Evolutionary conservation across 2,329 filamentous ascomycete species (phyloP).

Genomic region (Trichoderma simmonsii): DNA sequence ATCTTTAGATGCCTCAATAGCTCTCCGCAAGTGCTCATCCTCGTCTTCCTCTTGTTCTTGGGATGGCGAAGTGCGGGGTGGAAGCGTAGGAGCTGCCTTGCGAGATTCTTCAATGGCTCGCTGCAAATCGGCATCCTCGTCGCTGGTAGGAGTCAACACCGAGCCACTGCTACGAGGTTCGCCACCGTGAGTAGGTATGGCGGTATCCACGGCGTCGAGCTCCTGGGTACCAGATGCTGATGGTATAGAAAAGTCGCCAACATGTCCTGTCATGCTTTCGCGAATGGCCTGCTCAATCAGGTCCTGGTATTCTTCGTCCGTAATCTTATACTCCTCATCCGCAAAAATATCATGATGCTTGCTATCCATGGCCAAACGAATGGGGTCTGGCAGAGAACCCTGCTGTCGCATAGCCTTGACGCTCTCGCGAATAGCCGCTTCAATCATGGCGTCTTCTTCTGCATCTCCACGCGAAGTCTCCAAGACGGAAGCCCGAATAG

Average conservation of each 20-base stretch:
- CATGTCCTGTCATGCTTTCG: conserved; percentile 42
- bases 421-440: conserved; percentile 70
- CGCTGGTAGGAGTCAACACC: conserved; percentile 29
- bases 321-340: conserved; percentile 45
- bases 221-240: conserved; percentile 24
- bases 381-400: conserved; percentile 28
- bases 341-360: conserved; percentile 35
- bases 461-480: conserved; percentile 68
- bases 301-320: conserved; percentile 57
- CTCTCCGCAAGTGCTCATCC: conserved; percentile 37
- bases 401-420: conserved; percentile 52
- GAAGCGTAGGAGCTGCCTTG: conserved; percentile 25
- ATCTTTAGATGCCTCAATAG: conserved; percentile 44
- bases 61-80: conserved; percentile 7
- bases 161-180: not conserved
- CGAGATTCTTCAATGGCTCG: conserved; percentile 42
- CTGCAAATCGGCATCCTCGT: conserved; percentile 38
- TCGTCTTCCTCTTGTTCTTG: conserved; percentile 38
- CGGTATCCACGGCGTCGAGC: conserved; percentile 18
- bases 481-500: conserved; percentile 66
- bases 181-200: not conserved
- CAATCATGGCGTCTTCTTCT: conserved; percentile 67
- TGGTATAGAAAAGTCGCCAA: conserved; percentile 15
- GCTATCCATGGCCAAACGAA: conserved; percentile 20
- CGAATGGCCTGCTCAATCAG: conserved; percentile 56